Evolutionary conservation across 345 rosid species (phyloP).

Genomic region (Isatis tinctoria): DNA sequence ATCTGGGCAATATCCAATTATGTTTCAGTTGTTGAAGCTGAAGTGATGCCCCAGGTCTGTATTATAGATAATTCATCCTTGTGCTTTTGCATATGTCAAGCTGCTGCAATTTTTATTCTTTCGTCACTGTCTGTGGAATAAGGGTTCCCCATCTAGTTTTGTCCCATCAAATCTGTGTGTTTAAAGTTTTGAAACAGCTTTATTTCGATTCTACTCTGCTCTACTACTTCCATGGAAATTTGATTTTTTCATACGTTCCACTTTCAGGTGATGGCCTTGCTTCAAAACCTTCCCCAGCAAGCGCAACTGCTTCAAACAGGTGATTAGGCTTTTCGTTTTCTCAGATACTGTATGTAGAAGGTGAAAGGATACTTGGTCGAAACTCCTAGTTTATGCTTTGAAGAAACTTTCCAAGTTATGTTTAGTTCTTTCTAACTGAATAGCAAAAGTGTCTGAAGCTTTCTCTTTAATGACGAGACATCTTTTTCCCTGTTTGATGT

Average conservation of each 20-base stretch:
- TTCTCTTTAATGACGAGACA: slow-evolving; percentile 2
- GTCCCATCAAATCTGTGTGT: neutral
- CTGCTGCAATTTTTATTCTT: neutral
- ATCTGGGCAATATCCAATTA: slow-evolving; percentile 83
- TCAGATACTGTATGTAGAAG: slow-evolving; percentile 4
- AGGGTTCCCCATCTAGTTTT: slow-evolving; percentile 1
- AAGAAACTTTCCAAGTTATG: slow-evolving; percentile 7
- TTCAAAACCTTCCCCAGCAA: slow-evolving; percentile 84
- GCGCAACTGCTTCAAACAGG: slow-evolving; percentile 95
- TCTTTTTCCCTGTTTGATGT: slow-evolving; percentile 26
- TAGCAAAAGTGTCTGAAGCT: neutral
- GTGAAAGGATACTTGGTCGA: slow-evolving; percentile 13
- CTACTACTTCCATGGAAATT: neutral
- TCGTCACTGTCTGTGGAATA: neutral
- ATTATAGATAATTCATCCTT: slow-evolving; percentile 8
- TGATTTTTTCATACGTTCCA: slow-evolving; percentile 6
- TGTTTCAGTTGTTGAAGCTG: slow-evolving; percentile 74
- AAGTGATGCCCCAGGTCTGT: slow-evolving; percentile 90
- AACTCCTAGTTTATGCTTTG: slow-evolving; percentile 10
- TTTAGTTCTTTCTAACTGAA: slow-evolving; percentile 1
- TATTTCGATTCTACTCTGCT: slow-evolving; percentile 3
- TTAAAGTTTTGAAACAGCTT: slow-evolving; percentile 2
- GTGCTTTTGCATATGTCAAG: slow-evolving; percentile 3
- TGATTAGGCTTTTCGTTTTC: slow-evolving; percentile 24
- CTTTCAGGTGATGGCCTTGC: slow-evolving; percentile 78